phyloP scores from a whole-genome alignment of 768 basidiomycete genomes.

The Tulasnella sp. region DNA sequence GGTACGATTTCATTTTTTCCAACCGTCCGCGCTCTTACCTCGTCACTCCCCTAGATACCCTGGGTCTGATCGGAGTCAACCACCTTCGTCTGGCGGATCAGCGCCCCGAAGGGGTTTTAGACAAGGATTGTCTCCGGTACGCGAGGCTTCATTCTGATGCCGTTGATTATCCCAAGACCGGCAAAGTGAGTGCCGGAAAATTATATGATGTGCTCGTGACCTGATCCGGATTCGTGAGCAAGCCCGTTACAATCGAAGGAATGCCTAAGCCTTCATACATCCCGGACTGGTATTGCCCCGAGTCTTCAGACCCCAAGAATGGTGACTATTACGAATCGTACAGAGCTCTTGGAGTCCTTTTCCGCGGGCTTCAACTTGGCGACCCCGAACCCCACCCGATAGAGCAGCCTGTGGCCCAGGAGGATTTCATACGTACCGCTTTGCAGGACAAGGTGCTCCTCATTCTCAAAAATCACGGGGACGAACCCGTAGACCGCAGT shows the following conservation, averaged over 20 bases:
- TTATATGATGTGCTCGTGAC: not conserved
- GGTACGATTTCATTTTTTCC: not conserved
- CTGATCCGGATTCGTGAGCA: not conserved
- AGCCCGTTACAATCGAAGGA: constrained; percentile 17
- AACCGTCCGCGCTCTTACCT: not conserved
- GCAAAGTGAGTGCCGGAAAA: not conserved
- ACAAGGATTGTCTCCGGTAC: constrained; percentile 37
- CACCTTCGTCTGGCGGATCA: constrained; percentile 40
- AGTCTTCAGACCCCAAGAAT: not conserved
- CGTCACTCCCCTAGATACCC: constrained; percentile 25
- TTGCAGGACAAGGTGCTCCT: not conserved
- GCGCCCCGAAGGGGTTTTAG: constrained; percentile 34
- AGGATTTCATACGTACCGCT: not conserved
- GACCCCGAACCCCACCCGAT: not conserved
- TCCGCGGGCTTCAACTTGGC: constrained; percentile 24
- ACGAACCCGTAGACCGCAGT: not conserved
- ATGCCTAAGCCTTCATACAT: constrained; percentile 30
- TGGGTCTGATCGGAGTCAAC: constrained; percentile 37
- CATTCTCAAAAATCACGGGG: not conserved
- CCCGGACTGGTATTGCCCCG: constrained; percentile 24
- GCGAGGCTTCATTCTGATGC: constrained; percentile 38
- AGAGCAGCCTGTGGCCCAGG: not conserved
- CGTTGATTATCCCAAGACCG: constrained; percentile 38
- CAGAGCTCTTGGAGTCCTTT: constrained; percentile 35
- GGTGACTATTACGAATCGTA: constrained; percentile 21